Conservation (phyloP, 139 green algal genomes). For the Eudorina sp. region DNA sequence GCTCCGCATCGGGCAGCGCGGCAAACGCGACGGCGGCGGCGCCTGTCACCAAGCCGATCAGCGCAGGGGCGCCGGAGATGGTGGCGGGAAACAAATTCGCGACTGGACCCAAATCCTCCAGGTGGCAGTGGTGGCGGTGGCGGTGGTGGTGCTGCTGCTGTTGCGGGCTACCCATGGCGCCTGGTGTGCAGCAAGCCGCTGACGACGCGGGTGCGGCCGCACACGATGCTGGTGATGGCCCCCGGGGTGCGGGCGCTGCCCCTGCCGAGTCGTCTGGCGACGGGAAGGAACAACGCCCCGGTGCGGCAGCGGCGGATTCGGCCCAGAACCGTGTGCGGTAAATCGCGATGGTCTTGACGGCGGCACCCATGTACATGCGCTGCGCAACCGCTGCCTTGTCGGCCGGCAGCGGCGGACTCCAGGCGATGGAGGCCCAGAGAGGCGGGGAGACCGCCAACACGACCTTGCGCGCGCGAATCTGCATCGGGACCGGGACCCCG, state of each 20-base stretch:
- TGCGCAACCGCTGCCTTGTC: background rate
- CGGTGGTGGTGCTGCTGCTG: background rate
- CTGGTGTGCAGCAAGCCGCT: too few relatives aligned
- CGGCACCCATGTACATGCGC: slow-evolving; percentile 25
- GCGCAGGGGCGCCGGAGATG: background rate
- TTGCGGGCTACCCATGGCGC: too few relatives aligned
- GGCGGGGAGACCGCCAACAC: slow-evolving; percentile 22
- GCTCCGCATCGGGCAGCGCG: background rate
- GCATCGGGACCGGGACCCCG: background rate
- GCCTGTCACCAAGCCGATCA: slow-evolving; percentile 11
- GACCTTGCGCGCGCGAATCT: background rate
- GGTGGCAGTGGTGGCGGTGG: background rate
- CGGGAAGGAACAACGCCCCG: too few relatives aligned
- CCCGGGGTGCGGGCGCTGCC: too few relatives aligned
- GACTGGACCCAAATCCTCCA: slow-evolving; percentile 21
- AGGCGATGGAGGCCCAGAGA: background rate
- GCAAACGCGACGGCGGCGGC: background rate
- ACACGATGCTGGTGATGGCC: too few relatives aligned
- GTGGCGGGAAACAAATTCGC: slow-evolving; percentile 18
- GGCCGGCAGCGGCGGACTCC: background rate
- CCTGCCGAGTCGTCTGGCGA: too few relatives aligned
- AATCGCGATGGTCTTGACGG: slow-evolving; percentile 24
- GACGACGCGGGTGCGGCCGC: too few relatives aligned
- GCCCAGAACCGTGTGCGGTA: background rate
- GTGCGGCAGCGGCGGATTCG: too few relatives aligned